phyloP scores from a whole-genome alignment of 2,329 filamentous ascomycete genomes.

The Venturia nashicola region DNA sequence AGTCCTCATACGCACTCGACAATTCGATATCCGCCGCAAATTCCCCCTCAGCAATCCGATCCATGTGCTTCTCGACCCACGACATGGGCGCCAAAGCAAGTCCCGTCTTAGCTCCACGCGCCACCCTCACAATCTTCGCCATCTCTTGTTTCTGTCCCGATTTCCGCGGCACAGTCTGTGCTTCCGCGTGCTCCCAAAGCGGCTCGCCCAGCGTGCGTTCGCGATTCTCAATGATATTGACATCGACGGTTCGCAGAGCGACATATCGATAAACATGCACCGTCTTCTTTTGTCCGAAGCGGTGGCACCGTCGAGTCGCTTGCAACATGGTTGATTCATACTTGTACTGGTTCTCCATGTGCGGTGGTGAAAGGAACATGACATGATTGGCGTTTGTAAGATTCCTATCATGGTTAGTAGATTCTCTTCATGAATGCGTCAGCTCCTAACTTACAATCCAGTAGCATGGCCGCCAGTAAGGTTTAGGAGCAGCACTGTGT shows the following conservation, averaged over 20 bases:
- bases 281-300: constrained; percentile 44
- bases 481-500: constrained; percentile 43
- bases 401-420: constrained; percentile 33
- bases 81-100: not conserved
- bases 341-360: constrained; percentile 36
- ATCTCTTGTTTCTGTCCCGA: not conserved
- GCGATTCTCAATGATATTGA: constrained; percentile 34
- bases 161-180: not conserved
- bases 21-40: not conserved
- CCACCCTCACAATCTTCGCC: not conserved
- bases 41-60: not conserved
- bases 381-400: constrained; percentile 52
- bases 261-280: constrained; percentile 61
- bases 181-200: not conserved
- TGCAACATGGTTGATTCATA: constrained; percentile 50
- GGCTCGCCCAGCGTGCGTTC: constrained; percentile 14
- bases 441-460: constrained; percentile 40
- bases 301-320: constrained; percentile 47
- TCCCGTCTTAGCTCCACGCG: not conserved
- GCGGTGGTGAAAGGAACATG: constrained; percentile 47
- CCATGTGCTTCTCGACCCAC: not conserved
- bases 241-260: constrained; percentile 56
- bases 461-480: constrained; percentile 45
- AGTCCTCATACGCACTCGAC: not conserved
- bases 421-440: constrained; percentile 5